phyloP scores from a whole-genome alignment of 495 filamentous ascomycete genomes.

The Neurospora intermedia region DNA sequence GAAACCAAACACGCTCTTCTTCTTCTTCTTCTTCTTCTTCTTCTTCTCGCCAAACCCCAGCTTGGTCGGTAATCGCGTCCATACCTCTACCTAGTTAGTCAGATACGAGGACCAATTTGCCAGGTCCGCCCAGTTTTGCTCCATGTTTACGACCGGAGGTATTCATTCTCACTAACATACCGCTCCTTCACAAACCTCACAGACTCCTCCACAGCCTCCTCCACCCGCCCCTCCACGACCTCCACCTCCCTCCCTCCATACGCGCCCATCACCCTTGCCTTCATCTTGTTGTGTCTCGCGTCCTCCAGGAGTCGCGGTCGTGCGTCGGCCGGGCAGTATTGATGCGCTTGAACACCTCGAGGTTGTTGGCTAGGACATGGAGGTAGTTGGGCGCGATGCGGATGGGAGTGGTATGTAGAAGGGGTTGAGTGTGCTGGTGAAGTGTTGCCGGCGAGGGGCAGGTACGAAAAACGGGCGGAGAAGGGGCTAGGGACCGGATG shows the following conservation, averaged over 20 bases:
- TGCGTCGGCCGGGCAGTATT: conserved; percentile 20
- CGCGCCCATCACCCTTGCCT: conserved; percentile 19
- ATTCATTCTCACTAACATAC: neutral
- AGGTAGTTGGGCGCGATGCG: conserved; percentile 20
- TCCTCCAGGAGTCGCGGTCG: conserved; percentile 16
- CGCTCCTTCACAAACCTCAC: neutral
- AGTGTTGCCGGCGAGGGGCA: conserved; percentile 1
- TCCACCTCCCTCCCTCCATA: conserved; percentile 31
- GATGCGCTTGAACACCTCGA: conserved; percentile 23
- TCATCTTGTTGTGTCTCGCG: conserved; percentile 14
- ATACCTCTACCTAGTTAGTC: conserved; percentile 15
- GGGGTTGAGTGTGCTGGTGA: neutral
- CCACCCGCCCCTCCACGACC: neutral
- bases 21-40: conserved; percentile 1
- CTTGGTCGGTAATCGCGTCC: conserved; percentile 30
- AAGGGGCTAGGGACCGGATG: conserved; percentile 11
- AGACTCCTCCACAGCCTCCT: neutral
- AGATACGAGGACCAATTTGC: conserved; percentile 21
- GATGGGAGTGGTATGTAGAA: conserved; percentile 6
- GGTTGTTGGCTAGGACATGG: conserved; percentile 27
- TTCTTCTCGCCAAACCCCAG: conserved; percentile 35
- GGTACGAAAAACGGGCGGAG: conserved; percentile 8
- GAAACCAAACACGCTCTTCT: conserved; percentile 40
- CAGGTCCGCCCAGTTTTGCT: neutral
- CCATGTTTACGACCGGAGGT: neutral